Conservation (phyloP, 108 stramenopile species). For the Pseudonitzschia delicatissima region DNA sequence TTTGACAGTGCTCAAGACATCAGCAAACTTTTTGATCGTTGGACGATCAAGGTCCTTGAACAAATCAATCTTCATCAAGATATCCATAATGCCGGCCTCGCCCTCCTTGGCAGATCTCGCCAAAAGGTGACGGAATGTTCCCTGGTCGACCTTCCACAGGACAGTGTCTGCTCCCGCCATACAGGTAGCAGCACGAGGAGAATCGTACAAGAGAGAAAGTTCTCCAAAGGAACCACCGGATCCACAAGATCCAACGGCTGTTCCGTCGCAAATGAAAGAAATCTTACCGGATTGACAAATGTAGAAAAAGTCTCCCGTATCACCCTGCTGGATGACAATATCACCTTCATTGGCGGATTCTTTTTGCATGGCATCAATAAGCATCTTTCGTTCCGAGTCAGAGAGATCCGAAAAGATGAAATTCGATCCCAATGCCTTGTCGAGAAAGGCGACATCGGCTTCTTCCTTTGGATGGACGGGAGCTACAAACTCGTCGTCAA, state of each 20-base stretch:
- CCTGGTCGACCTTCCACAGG: slow-evolving; percentile 77
- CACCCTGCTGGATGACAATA: slow-evolving; percentile 82
- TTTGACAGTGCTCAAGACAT: slow-evolving; percentile 37
- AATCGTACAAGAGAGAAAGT: slow-evolving; percentile 90
- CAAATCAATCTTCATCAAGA: slow-evolving; percentile 63
- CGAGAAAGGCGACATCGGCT: slow-evolving; percentile 46
- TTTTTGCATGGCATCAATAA: slow-evolving; percentile 73
- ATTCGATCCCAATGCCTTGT: slow-evolving; percentile 50
- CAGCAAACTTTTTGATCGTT: slow-evolving; percentile 49
- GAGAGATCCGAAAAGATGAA: slow-evolving; percentile 76
- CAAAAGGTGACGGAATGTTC: slow-evolving; percentile 73
- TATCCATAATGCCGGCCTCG: slow-evolving; percentile 31
- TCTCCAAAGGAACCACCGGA: slow-evolving; percentile 87
- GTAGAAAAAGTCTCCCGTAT: slow-evolving; percentile 89
- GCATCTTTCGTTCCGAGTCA: slow-evolving; percentile 34
- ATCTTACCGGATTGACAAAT: slow-evolving; percentile 60
- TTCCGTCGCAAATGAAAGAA: slow-evolving; percentile 63
- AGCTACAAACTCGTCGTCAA: slow-evolving; percentile 28
- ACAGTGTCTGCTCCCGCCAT: slow-evolving; percentile 39
- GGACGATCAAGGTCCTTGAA: slow-evolving; percentile 49
- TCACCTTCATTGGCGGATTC: slow-evolving; percentile 41
- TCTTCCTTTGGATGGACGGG: slow-evolving; percentile 51
- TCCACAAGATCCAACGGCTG: slow-evolving; percentile 58
- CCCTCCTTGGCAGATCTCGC: slow-evolving; percentile 46
- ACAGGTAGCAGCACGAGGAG: slow-evolving; percentile 89